Percentiles rank a stretch among this genome's conserved stretches.
These are phyloP conservation scores for Cyberlindnera lachancei DNA, from an alignment of 805 yeast genomes.

Conservation along the genomic window DNA sequence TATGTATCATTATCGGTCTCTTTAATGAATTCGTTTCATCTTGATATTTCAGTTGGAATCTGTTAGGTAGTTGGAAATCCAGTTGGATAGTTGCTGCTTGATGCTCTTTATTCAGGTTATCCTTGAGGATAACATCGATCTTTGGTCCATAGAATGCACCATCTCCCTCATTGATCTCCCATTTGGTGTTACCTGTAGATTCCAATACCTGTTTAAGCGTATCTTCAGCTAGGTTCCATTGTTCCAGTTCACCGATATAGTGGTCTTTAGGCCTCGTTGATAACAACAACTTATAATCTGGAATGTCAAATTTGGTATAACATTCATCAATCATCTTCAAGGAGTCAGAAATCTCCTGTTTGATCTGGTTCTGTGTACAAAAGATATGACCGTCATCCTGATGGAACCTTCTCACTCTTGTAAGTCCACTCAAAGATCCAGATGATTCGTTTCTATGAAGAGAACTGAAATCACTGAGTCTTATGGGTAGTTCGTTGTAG, in stretches of 20 bases:
- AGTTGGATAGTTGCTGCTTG: conserved; percentile 95
- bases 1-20: conserved; percentile 88
- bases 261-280: conserved; percentile 85
- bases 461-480: conserved; percentile 85
- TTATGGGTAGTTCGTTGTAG: conserved; percentile 77
- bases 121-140: conserved; percentile 78
- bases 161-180: conserved; percentile 83
- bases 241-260: conserved; percentile 68
- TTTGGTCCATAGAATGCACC: conserved; percentile 97
- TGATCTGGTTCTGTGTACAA: conserved; percentile 73
- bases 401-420: conserved; percentile 90
- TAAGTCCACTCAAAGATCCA: conserved; percentile 88
- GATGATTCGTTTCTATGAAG: conserved; percentile 91
- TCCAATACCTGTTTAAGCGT: conserved; percentile 56
- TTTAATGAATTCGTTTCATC: conserved; percentile 42
- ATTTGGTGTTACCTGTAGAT: conserved; percentile 41
- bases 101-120: conserved; percentile 72
- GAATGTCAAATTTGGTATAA: conserved; percentile 47
- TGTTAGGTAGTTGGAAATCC: conserved; percentile 87
- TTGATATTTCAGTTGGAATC: conserved; percentile 69
- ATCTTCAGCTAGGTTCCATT: conserved; percentile 80
- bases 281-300: conserved; percentile 50
- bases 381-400: conserved; percentile 98
- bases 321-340: conserved; percentile 68
- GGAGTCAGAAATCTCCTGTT: conserved; percentile 62